Base-by-base conservation (phyloP, 257 asterid species). In the Primulina eburnea region DNA sequence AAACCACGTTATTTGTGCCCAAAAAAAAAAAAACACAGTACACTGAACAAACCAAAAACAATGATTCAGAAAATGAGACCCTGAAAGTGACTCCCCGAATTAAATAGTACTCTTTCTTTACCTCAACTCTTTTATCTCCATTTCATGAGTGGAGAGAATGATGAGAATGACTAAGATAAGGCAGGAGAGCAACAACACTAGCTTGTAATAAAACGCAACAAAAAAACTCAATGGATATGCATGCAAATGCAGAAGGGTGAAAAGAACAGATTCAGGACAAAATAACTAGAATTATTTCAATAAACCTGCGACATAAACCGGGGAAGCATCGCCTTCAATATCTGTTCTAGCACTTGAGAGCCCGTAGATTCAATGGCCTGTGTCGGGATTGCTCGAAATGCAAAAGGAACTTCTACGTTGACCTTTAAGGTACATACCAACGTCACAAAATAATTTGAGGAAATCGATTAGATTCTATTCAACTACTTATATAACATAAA, bases 241-340 rank as follows among this genome's bases (percentile, higher is more conserved):
- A 65, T 18, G 24, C 40, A 20, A 65, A 21, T 34, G 57, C 32
- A 65, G 69, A 37, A 37, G 37, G 60, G 21, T 17, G 18, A 56
- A 24, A 38, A 20, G 30, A 57, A 53, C 40, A 37, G 28, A 35
- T 32, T 8, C 9, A 17, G 34, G 63, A 20, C 63, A 21, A 59
- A 37, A 37, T 37, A 37, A 37, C 43, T 37, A 37, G 43, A 8
- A 37, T 37, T 8, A 7, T 7, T 14, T 37, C 43, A 37, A 37
- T 80, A 67, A 50, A 88, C 97, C 97, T 94, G 97, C 9, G 92
- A 73, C 99, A 94, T 82, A 78, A 91, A 94, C 63, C 96, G 88
- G 14, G 96, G 97, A 84, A 94, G 97, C 97, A 89, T 91, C 81
- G 92, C 85, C 79, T 78, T 85, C 63, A 94, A 77, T 78, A 91